Percentiles rank a stretch among this genome's conserved stretches.
phyloP scores from a whole-genome alignment of 441 rosid genomes.

The Jatropha multifida region DNA sequence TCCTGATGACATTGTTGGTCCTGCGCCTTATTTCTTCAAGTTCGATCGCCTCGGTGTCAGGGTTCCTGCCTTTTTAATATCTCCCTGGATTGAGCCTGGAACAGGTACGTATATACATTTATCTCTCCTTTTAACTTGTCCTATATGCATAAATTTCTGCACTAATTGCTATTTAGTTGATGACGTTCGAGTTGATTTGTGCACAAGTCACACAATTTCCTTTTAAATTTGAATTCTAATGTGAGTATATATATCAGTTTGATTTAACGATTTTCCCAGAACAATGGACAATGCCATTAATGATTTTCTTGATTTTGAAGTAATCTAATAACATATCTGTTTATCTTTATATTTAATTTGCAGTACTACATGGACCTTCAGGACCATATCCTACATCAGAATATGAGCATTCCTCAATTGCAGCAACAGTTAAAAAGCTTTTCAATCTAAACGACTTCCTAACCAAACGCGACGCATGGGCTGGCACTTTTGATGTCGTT shows the following conservation, averaged over 20 bases:
- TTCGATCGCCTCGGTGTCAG: constrained; percentile 93
- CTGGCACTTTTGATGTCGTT: constrained; percentile 76
- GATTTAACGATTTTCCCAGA: too few relatives aligned
- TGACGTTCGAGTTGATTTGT: too few relatives aligned
- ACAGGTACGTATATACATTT: constrained; percentile 41
- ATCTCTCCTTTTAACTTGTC: background rate
- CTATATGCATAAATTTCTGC: background rate
- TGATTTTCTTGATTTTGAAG: background rate
- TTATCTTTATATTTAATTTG: background rate
- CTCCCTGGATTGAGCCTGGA: constrained; percentile 88
- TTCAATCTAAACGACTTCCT: constrained; percentile 77
- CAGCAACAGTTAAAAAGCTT: constrained; percentile 81
- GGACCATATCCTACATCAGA: constrained; percentile 77
- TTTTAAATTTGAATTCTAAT: too few relatives aligned
- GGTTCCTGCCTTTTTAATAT: constrained; percentile 73
- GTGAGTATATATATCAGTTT: too few relatives aligned
- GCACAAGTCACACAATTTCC: too few relatives aligned
- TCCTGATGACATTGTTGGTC: constrained; percentile 74
- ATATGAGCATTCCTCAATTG: constrained; percentile 87
- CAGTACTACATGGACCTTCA: constrained; percentile 71
- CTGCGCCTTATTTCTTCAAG: constrained; percentile 61
- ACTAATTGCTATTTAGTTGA: too few relatives aligned
- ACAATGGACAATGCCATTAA: too few relatives aligned
- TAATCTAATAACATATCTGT: background rate
- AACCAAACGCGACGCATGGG: constrained; percentile 95